Base-by-base conservation (phyloP, 306 rosid species). In the Ammopiptanthus mongolicus region DNA sequence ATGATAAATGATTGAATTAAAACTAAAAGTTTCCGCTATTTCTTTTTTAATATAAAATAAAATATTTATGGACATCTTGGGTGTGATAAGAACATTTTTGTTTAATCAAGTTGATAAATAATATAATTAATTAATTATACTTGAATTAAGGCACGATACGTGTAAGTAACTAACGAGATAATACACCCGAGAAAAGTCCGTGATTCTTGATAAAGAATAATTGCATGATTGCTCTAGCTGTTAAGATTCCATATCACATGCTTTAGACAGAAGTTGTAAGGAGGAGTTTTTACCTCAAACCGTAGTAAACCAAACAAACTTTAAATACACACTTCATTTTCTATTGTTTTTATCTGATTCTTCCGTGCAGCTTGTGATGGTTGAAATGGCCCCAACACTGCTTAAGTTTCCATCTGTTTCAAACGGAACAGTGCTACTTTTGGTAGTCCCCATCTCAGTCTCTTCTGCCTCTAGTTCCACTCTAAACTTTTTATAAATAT, bases 401-500 rank as follows among this genome's bases (percentile, higher is more conserved):
- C 15, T 22, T 1, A 33, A 46, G 8, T 60, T 41, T 39, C 75
- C 9, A 55, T 81, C 72, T 7, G 28, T 62, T 34, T 56, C 42
- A 2, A 41, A 17, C 12, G 65, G 10, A 21, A 25, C 37, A 31
- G 46, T 6, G 3, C 39, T 17, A 29, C 42, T 36, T 13, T 37
- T 66, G 17, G 57, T 18, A 52, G 74, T 48, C 2, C 15, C 66
- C 15, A 3, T 75, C 64, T 63, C 66, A 1, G 21, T 12, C 41
- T 41, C 50, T 5, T 53, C 25, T 22, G 68, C 50, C 22, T 78
- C 66, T 7, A 29, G n/a, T 52, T 76, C 85, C 37, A 53, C 78
- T 69, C 86, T 81, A 34, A 83, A 86, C 83, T 86, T 90, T 63
- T 61, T 71, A 78, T 86, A 86, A 28, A 88, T 84, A 56, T 88